These are phyloP conservation scores for Exophiala mesophila DNA, from an alignment of 2,329 filamentous ascomycete genomes.

Conservation along the genomic window DNA sequence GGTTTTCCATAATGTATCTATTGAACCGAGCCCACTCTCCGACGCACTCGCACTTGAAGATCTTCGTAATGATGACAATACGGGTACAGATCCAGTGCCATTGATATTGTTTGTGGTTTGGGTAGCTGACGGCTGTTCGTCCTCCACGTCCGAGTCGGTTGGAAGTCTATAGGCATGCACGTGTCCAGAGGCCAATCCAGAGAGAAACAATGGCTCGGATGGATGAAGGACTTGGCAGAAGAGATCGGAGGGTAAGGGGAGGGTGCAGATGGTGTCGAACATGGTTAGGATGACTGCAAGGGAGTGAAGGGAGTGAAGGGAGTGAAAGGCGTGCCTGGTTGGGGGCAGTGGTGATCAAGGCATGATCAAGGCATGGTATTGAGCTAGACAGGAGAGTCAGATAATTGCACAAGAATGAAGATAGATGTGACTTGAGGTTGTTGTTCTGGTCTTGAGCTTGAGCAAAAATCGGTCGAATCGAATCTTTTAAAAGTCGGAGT, in stretches of 20 bases:
- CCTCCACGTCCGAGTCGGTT: constrained; percentile 37
- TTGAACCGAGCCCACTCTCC: constrained; percentile 63
- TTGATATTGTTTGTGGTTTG: constrained; percentile 9
- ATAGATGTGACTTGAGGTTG: no score
- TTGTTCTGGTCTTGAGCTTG: no score
- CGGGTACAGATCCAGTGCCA: constrained; percentile 11
- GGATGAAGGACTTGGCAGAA: constrained; percentile 88
- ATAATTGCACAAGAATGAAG: no score
- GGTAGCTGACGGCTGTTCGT: constrained; percentile 11
- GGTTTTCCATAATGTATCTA: constrained; percentile 82
- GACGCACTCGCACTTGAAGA: constrained; percentile 36
- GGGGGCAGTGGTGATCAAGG: no score
- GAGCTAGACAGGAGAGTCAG: no score
- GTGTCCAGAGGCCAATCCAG: constrained; percentile 61
- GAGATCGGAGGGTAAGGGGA: constrained; percentile 79
- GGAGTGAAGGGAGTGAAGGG: no score
- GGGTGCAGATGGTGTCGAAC: constrained; percentile 84
- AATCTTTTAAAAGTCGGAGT: no score
- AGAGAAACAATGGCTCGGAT: constrained; percentile 73
- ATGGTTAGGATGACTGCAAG: constrained; percentile 9
- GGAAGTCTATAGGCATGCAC: constrained; percentile 58
- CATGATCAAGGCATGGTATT: no score
- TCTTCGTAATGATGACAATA: constrained; percentile 21
- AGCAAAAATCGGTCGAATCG: no score
- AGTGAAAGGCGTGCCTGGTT: no score